Evolutionary conservation across 371 early-diverging fungal species (phyloP).

Genomic region (Polyrhizophydium stewartii): DNA sequence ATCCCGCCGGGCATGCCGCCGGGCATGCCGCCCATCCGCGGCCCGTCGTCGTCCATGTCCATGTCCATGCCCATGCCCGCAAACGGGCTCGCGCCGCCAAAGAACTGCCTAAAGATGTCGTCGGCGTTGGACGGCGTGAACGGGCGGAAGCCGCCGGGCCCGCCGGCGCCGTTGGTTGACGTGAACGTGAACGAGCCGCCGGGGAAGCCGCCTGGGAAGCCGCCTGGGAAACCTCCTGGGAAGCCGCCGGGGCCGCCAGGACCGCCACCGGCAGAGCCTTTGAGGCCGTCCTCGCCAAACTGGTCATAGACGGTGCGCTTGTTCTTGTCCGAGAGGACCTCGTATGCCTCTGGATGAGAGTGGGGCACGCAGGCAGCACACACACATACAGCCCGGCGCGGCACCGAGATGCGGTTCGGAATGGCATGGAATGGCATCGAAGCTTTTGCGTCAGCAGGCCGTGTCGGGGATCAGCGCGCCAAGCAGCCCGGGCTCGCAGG

Average conservation of each 20-base stretch:
- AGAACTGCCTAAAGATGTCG: constrained; percentile 87
- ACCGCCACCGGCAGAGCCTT: constrained; percentile 56
- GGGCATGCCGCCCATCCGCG: constrained; percentile 10
- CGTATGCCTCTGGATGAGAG: constrained; percentile 80
- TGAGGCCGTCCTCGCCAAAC: constrained; percentile 90
- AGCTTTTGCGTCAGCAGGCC: too few relatives aligned
- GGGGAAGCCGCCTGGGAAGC: constrained; percentile 37
- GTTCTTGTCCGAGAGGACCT: constrained; percentile 84
- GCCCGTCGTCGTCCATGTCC: constrained; percentile 39
- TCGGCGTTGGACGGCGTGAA: constrained; percentile 83
- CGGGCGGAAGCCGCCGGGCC: constrained; percentile 65
- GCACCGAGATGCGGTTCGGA: too few relatives aligned
- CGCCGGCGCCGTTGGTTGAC: constrained; percentile 15
- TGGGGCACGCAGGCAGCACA: too few relatives aligned
- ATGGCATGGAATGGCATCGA: too few relatives aligned
- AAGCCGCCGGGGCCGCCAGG: constrained; percentile 52
- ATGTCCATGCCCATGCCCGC: constrained; percentile 46
- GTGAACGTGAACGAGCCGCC: constrained; percentile 37
- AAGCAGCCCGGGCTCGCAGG: too few relatives aligned
- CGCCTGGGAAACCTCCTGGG: constrained; percentile 49
- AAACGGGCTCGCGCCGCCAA: constrained; percentile 55
- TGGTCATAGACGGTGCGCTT: constrained; percentile 86
- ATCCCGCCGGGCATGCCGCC: constrained; percentile 39
- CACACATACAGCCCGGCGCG: too few relatives aligned
- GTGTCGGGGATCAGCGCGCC: too few relatives aligned